These are phyloP conservation scores for Teunomyces atbi DNA, from an alignment of 805 yeast species.

Conservation along the genomic window DNA sequence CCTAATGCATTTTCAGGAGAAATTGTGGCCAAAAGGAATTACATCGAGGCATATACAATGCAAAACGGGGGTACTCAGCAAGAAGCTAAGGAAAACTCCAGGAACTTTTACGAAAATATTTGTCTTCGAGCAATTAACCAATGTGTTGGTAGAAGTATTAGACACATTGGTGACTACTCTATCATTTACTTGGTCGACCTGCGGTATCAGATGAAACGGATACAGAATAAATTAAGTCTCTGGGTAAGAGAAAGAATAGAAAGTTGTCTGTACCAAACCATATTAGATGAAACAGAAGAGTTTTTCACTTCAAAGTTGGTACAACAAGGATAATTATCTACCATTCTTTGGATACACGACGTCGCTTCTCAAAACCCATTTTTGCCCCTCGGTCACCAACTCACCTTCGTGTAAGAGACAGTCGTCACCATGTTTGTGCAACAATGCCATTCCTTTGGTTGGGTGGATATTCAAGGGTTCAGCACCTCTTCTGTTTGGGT, in stretches of 20 bases:
- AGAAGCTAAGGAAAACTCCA: constrained; percentile 48
- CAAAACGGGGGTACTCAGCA: constrained; percentile 45
- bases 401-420: constrained; percentile 61
- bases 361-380: constrained; percentile 65
- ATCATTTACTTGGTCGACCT: constrained; percentile 68
- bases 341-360: constrained; percentile 29
- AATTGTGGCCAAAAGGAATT: constrained; percentile 65
- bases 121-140: constrained; percentile 93
- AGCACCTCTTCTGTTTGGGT: constrained; percentile 26
- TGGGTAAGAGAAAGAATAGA: constrained; percentile 57
- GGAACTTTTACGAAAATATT: constrained; percentile 70
- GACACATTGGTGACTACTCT: constrained; percentile 82
- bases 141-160: constrained; percentile 86
- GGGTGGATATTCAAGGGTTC: constrained; percentile 44
- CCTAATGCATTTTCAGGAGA: constrained; percentile 86
- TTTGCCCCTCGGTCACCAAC: constrained; percentile 48
- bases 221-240: constrained; percentile 60
- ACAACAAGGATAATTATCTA: constrained; percentile 5
- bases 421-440: constrained; percentile 67
- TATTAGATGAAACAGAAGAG: constrained; percentile 23
- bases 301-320: constrained; percentile 22
- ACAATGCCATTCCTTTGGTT: constrained; percentile 51
- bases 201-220: constrained; percentile 48
- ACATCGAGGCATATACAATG: constrained; percentile 53
- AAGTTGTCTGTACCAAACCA: constrained; percentile 5